phyloP scores from a whole-genome alignment of 257 asterid genomes.

The Jasminum sambac region DNA sequence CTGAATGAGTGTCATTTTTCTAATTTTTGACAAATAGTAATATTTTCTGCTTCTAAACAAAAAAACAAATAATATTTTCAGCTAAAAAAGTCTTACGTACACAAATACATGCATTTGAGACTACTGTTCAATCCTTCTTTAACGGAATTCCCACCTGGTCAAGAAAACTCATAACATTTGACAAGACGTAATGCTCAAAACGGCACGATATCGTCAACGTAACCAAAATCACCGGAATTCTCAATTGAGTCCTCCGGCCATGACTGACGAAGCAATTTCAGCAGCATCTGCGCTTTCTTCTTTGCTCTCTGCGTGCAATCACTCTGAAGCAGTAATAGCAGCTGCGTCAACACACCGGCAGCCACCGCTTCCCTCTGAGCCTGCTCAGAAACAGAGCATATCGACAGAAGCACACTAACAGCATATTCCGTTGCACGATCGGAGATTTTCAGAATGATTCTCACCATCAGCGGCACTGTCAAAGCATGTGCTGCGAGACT shows the following conservation, averaged over 20 bases:
- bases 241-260: constrained; percentile 73
- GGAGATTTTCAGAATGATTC: constrained; percentile 67
- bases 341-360: constrained; percentile 79
- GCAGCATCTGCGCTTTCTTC: constrained; percentile 89
- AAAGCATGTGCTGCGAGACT: constrained; percentile 76
- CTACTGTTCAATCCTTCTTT: constrained; percentile 26
- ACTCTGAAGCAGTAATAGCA: constrained; percentile 84
- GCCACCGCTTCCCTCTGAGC: constrained; percentile 66
- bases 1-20: too few species aligned
- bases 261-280: constrained; percentile 74
- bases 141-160: constrained; percentile 8
- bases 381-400: constrained; percentile 73
- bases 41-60: too few species aligned
- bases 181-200: constrained; percentile 30
- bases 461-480: constrained; percentile 79
- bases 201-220: constrained; percentile 80
- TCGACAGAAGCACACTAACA: constrained; percentile 82
- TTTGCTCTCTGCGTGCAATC: constrained; percentile 97
- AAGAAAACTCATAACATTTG: background rate
- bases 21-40: too few species aligned
- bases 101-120: constrained; percentile 36
- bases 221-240: constrained; percentile 62
- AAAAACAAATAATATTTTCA: constrained; percentile 1
- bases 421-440: constrained; percentile 97
- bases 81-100: constrained; percentile 33